phyloP scores from a whole-genome alignment of 106 monocot species.

The Apostasia shenzhenica region DNA sequence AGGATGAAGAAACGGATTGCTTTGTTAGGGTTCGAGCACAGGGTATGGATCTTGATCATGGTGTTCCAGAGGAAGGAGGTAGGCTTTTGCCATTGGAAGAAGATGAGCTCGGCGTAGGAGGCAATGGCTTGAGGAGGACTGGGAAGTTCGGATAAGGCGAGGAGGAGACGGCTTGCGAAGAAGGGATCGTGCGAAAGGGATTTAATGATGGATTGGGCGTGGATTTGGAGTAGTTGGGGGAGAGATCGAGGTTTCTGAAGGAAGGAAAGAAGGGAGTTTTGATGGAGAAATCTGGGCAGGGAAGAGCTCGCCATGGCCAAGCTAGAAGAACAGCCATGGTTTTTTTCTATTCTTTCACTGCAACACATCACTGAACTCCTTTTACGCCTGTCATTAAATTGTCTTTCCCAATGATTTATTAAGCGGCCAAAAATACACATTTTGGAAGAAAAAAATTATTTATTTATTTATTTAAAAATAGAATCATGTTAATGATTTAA shows the following conservation, averaged over 20 bases:
- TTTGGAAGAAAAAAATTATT: no score
- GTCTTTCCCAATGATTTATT: no score
- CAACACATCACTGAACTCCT: no score
- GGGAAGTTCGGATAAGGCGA: slow-evolving; percentile 15
- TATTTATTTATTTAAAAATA: no score
- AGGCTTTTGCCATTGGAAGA: slow-evolving; percentile 21
- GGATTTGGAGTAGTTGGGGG: slow-evolving; percentile 35
- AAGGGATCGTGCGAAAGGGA: slow-evolving; percentile 8
- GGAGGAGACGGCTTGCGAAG: slow-evolving; percentile 19
- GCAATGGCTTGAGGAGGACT: not conserved
- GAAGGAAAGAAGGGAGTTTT: slow-evolving; percentile 11
- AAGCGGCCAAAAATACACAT: no score
- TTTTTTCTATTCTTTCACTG: not conserved
- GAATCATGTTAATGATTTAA: no score
- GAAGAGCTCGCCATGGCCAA: slow-evolving; percentile 13
- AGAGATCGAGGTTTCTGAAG: slow-evolving; percentile 12
- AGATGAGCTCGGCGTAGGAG: slow-evolving; percentile 21
- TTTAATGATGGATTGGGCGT: slow-evolving; percentile 20
- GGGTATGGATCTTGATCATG: slow-evolving; percentile 32
- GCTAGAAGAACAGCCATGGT: not conserved
- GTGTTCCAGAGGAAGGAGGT: slow-evolving; percentile 41
- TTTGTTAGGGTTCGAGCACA: slow-evolving; percentile 7
- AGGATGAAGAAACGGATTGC: slow-evolving; percentile 23
- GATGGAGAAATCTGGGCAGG: slow-evolving; percentile 4
- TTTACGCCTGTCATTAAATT: no score